These are phyloP conservation scores for Durio zibethinus DNA, from an alignment of 345 rosid genomes.

Conservation along the genomic window DNA sequence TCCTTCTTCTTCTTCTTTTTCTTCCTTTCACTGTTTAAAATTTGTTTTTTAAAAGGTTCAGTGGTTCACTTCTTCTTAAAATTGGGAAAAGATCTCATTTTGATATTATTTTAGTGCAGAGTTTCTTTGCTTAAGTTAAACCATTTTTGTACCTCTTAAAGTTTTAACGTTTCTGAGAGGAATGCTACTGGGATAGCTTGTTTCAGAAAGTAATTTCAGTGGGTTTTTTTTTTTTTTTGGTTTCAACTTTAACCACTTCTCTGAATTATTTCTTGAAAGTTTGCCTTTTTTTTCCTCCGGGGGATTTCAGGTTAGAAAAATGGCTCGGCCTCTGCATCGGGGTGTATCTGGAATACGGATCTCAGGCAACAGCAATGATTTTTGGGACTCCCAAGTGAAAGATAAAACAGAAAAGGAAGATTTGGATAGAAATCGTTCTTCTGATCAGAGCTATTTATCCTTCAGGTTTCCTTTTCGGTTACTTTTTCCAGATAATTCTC, in stretches of 20 bases:
- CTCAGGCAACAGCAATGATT: conserved; percentile 59
- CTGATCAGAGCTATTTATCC: conserved; percentile 41
- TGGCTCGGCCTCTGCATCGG: conserved; percentile 83
- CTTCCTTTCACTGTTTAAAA: not conserved
- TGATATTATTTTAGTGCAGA: not conserved
- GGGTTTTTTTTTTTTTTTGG: not conserved
- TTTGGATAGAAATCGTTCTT: conserved; percentile 50
- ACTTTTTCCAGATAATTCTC: conserved; percentile 45
- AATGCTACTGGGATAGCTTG: not conserved
- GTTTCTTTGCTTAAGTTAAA: not conserved
- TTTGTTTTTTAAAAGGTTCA: not conserved
- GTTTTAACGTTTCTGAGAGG: not conserved
- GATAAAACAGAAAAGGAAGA: conserved; percentile 72
- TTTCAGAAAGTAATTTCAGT: not conserved
- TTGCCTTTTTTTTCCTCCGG: not conserved
- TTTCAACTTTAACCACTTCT: not conserved
- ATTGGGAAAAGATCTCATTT: conserved; percentile 16
- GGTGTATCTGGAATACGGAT: conserved; percentile 59
- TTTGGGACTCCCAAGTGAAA: conserved; percentile 73
- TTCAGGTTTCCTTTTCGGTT: conserved; percentile 59
- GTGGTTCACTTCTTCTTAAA: no score
- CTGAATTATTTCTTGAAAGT: not conserved
- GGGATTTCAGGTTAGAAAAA: conserved; percentile 40
- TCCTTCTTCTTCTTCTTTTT: not conserved
- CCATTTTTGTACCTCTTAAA: not conserved